These are phyloP conservation scores for Nepenthes gracilis DNA, from an alignment of 148 eudicot genomes.

Conservation along the genomic window DNA sequence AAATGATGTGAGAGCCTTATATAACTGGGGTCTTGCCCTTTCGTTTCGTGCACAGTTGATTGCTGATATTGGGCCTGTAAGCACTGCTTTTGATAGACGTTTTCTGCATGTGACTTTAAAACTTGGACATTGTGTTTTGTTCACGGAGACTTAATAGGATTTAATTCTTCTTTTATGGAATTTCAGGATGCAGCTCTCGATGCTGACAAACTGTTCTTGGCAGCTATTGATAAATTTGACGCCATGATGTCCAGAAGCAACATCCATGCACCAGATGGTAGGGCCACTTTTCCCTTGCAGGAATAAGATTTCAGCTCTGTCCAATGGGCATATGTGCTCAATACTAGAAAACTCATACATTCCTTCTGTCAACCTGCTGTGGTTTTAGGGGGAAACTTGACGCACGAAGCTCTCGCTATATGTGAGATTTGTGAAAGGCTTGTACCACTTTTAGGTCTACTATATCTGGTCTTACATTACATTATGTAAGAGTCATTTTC, in stretches of 20 bases:
- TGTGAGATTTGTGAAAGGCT: no score
- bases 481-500: no score
- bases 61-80: conserved; percentile 97
- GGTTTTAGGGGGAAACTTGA: no score
- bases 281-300: neutral
- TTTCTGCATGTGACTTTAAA: neutral
- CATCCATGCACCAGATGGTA: conserved; percentile 82
- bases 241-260: conserved; percentile 94
- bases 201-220: conserved; percentile 90
- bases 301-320: conserved; percentile 1
- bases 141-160: neutral
- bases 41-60: conserved; percentile 85
- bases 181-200: conserved; percentile 78
- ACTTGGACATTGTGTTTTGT: neutral
- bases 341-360: neutral
- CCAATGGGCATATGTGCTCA: neutral
- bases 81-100: conserved; percentile 7
- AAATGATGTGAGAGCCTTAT: conserved; percentile 80
- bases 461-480: no score
- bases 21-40: conserved; percentile 97
- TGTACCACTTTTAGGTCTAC: no score
- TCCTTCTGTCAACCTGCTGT: no score
- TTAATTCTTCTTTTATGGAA: conserved; percentile 3
- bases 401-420: no score
- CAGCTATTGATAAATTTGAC: conserved; percentile 92